These are phyloP conservation scores for Prosopis cineraria DNA, from an alignment of 306 rosid species.

Conservation along the genomic window DNA sequence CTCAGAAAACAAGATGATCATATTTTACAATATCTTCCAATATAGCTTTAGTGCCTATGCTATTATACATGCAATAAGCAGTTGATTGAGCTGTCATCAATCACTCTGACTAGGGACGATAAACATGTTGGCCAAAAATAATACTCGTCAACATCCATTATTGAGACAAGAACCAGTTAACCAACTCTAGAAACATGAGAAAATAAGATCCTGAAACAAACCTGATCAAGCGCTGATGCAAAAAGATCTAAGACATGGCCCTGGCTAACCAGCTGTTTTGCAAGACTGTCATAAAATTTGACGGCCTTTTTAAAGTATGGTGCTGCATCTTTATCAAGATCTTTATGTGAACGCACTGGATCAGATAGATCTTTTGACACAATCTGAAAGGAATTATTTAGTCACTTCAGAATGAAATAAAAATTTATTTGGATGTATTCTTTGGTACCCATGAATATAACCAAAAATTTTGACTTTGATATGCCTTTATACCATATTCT, in stretches of 20 bases:
- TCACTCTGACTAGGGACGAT: not conserved
- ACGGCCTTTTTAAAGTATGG: slow-evolving; percentile 86
- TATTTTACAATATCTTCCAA: not conserved
- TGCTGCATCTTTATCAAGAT: slow-evolving; percentile 91
- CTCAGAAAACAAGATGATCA: not conserved
- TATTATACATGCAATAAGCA: not conserved
- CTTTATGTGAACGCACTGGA: slow-evolving; percentile 91
- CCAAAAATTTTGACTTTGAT: not conserved
- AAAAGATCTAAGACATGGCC: slow-evolving; percentile 87
- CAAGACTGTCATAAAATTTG: slow-evolving; percentile 76
- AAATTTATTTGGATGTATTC: not conserved
- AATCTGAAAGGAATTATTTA: slow-evolving; percentile 56
- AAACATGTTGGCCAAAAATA: not conserved
- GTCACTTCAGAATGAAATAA: slow-evolving; percentile 9
- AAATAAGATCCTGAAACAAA: slow-evolving; percentile 35
- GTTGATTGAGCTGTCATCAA: not conserved
- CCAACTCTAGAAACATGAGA: slow-evolving; percentile 10
- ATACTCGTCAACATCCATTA: not conserved
- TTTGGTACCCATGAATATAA: slow-evolving; percentile 8
- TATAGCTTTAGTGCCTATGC: not conserved
- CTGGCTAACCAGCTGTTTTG: slow-evolving; percentile 84
- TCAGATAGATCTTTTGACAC: slow-evolving; percentile 87
- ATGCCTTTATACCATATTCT: not conserved
- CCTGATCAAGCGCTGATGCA: slow-evolving; percentile 98
- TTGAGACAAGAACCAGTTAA: not conserved